Evolutionary conservation across 257 asterid species (phyloP), one percentile per base, ranked within the genome.

Genomic region (Gardenia jasminoides): DNA sequence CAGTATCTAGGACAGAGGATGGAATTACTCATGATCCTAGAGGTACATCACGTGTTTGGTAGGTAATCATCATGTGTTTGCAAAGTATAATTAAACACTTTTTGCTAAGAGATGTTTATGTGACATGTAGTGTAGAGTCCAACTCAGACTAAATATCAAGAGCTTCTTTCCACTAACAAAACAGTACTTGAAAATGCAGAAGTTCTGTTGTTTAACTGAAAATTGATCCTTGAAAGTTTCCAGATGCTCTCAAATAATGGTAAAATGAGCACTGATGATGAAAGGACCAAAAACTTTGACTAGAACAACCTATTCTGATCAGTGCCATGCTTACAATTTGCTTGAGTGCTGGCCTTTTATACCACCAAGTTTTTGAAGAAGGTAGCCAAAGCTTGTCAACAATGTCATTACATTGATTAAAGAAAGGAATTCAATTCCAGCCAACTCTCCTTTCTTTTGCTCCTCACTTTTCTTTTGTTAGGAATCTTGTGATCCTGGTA

Each of bases 351-450:
- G n/a, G 70, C 44, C 70, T 66, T 16, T 67, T 33, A 36, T 67
- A 41, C 43, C 41, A 0, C 20, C 0, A 41, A 2, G 73, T 19
- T 36, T 67, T 67, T 36, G 28, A 6, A 19, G 30, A 36, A 67
- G 16, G 13, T 20, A 19, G 72, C 26, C 72, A 33, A 41, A 69
- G 30, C 73, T 69, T 69, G 73, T 11, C 41, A 69, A 10, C 54
- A 69, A 69, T 41, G 73, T 0, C 73, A 67, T 69, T 7, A 52
- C 16, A 67, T 41, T 41, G 17, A 24, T 39, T 68, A 19, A 68
- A 68, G 73, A 41, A 68, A 68, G 73, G 73, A 68, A 68, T 68
- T 68, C 30, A 68, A 68, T 68, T 68, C 73, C 54, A 31, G 9
- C 15, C 17, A 39, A 36, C 73, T 68, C 69, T 64, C 16, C 9